Base-by-base conservation (phyloP, 2,329 filamentous ascomycete species). In the Triangularia verruculosa region DNA sequence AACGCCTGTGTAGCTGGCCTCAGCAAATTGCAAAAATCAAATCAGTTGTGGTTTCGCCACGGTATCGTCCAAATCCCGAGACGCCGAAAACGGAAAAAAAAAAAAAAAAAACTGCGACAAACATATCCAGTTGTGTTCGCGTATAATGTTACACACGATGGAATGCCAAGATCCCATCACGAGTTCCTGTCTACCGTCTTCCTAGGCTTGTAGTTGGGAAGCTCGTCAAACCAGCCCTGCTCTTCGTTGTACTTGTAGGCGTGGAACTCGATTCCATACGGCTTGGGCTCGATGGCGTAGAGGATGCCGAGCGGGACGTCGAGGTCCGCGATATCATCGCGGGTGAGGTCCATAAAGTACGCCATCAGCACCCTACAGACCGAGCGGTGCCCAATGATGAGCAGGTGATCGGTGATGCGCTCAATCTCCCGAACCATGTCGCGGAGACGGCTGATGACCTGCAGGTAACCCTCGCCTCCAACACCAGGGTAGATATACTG, bases 391-490 rank as follows among this genome's bases (percentile, higher is more conserved):
- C 92, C 93, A 70, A 98, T 90, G 70, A 99, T 89, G 65, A 98
- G 82, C 61, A 96, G 89, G 76, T 98, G 94, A 72, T 99, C 95
- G 28, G 92, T 96, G 82, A 97, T 98, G 65, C 95, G 90, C 81
- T 99, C 95, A 65, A 97, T 89, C 79, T 99, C 95, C 58, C 96
- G 90, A 68, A 99, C 97, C 80, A 99, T 95, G 67, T 96, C 91
- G 60, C 93, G 90, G 34, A 98, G 85, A 57, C 95, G 91, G 76
- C 95, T 96, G 78, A 99, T 97, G 71, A 99, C 91, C 77, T 98
- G 94, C 11, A 99, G 86, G 72, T 99, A 99, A 28, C 94, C 93
- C 77, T 99, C 95, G 59, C 95, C 95, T 24, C 95, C 95, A 17
- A 96, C 91, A 4, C 95, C 95, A 1, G 95, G 95, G 75, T 98